These are phyloP conservation scores for Lachnellula suecica DNA, from an alignment of 2,329 filamentous ascomycete genomes.

Conservation along the genomic window DNA sequence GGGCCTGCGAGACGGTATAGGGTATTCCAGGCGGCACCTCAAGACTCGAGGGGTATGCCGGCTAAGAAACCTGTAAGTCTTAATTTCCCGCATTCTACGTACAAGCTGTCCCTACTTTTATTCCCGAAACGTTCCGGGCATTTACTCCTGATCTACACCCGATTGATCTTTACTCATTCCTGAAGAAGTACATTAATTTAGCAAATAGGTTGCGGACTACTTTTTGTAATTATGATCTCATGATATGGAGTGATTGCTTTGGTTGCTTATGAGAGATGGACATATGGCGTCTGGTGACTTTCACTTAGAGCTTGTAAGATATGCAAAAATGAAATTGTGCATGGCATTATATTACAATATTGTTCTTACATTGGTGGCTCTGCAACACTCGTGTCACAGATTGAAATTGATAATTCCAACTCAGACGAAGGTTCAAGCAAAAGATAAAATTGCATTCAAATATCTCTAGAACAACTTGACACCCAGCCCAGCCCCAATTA, in stretches of 20 bases:
- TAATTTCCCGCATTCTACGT: too few relatives aligned
- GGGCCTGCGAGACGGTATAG: constrained; percentile 89
- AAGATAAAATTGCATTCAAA: background rate
- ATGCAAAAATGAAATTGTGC: constrained; percentile 1
- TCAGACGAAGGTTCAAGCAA: background rate
- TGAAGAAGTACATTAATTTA: too few relatives aligned
- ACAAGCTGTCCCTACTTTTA: too few relatives aligned
- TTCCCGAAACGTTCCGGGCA: too few relatives aligned
- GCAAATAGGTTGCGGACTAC: too few relatives aligned
- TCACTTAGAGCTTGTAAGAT: constrained; percentile 7
- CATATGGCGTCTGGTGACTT: background rate
- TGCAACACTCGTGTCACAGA: background rate
- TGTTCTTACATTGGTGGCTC: background rate
- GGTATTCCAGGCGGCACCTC: constrained; percentile 94
- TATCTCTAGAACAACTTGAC: background rate
- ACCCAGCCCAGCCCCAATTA: background rate
- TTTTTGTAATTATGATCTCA: too few relatives aligned
- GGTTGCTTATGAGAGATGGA: too few relatives aligned
- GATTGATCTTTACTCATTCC: too few relatives aligned
- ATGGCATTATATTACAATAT: background rate
- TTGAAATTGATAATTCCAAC: background rate
- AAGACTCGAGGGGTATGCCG: constrained; percentile 95
- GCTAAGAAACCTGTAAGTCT: constrained; percentile 98
- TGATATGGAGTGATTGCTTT: too few relatives aligned
- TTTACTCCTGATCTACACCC: too few relatives aligned